Base-by-base conservation (phyloP, 352 stramenopile genomes). In the Phytophthora cryptogea region DNA sequence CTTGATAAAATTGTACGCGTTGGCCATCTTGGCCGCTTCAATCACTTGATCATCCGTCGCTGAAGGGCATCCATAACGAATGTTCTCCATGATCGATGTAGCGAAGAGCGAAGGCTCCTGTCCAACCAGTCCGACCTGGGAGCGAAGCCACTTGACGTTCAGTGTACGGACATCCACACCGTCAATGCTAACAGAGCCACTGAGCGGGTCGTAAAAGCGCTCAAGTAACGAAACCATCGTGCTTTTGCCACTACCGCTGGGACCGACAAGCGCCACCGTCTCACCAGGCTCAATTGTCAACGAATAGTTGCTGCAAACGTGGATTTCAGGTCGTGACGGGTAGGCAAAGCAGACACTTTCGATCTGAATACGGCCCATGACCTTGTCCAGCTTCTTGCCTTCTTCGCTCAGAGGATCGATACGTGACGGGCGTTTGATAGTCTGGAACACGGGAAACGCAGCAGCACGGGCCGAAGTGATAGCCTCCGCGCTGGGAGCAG, bases 221-320 rank as follows among this genome's bases (percentile, higher is more conserved):
- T 98, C 97, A 2, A 99, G 72, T 1, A 98, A 76, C 17, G 90
- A 85, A 17, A 88, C 84, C 45, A 98, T 86, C 16, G 94, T 98
- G 17, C 90, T 97, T 63, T 98, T 98, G 51, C 94, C 41, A 78
- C 69, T 77, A 8, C 64, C 68, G 48, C 68, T 77, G 6, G 68
- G 68, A 13, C 68, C 93, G 31, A 86, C 80, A 36, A 90, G 68
- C 7, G 76, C 83, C 33, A 94, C 69, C 13, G 80, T 92, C 54
- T 91, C 71, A 32, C 85, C 85, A 26, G 70, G 64, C 42, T 78
- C 73, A 30, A 96, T 78, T 8, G 59, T 73, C 31, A 89, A 51
- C 4, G 69, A 84, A 35, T 88, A 88, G 9, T 82, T 74, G 43
- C 63, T 73, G 59, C 80, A 88, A 8, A 90, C 76, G n/a, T 72